Conservation (phyloP, 352 stramenopile genomes). For the Pythium phragmitis region DNA sequence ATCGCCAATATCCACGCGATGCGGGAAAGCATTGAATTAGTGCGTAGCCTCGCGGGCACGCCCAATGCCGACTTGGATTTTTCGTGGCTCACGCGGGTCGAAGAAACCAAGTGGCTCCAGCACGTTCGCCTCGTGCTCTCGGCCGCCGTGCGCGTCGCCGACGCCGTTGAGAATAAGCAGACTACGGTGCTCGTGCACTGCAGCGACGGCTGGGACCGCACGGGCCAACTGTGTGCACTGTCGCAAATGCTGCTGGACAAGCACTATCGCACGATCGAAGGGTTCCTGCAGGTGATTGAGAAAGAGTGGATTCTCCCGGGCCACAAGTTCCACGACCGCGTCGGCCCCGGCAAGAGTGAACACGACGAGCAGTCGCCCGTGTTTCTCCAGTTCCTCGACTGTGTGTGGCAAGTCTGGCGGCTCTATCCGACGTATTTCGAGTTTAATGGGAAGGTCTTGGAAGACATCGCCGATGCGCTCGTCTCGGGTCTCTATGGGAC, state of each 20-base stretch:
- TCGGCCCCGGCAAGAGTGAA: constrained; percentile 62
- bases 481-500: constrained; percentile 81
- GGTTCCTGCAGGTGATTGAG: constrained; percentile 80
- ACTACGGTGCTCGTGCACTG: constrained; percentile 89
- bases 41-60: constrained; percentile 48
- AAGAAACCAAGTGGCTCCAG: constrained; percentile 81
- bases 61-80: constrained; percentile 60
- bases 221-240: constrained; percentile 78
- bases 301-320: constrained; percentile 87
- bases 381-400: constrained; percentile 91
- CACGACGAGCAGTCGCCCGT: constrained; percentile 85
- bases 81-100: constrained; percentile 56
- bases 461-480: constrained; percentile 66
- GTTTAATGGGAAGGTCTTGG: constrained; percentile 72
- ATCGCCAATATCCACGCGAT: constrained; percentile 95
- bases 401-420: constrained; percentile 78
- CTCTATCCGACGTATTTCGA: constrained; percentile 87
- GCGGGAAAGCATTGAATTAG: constrained; percentile 78
- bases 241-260: constrained; percentile 88
- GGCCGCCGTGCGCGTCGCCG: constrained; percentile 60
- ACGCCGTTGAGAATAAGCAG: constrained; percentile 61
- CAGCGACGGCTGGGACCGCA: constrained; percentile 92
- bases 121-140: constrained; percentile 75
- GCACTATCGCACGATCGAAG: constrained; percentile 82
- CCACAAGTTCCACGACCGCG: constrained; percentile 89